phyloP scores from a whole-genome alignment of 345 rosid genomes.

The Syzygium aromaticum region DNA sequence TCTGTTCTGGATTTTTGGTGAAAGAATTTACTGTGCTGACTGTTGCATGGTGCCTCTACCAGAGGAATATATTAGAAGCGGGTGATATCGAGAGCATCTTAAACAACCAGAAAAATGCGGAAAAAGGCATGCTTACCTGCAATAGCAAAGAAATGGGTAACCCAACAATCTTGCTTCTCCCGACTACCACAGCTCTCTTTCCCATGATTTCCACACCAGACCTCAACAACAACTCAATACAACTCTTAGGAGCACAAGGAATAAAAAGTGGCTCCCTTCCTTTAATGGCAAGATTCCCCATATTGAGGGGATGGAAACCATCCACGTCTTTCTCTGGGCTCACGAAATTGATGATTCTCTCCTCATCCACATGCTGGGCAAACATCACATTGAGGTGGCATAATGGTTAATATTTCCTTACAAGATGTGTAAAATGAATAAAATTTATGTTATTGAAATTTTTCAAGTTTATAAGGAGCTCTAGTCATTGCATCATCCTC shows the following conservation, averaged over 20 bases:
- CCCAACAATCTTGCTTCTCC: slow-evolving; percentile 27
- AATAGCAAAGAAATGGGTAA: slow-evolving; percentile 17
- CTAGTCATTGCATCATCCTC: not conserved
- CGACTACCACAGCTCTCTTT: slow-evolving; percentile 20
- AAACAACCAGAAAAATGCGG: not conserved
- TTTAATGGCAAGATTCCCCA: slow-evolving; percentile 27
- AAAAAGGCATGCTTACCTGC: slow-evolving; percentile 9
- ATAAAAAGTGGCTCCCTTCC: slow-evolving; percentile 28
- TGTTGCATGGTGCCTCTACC: slow-evolving; percentile 25
- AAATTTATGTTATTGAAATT: not conserved
- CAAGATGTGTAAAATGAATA: not conserved
- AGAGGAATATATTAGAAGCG: not conserved
- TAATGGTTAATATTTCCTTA: not conserved
- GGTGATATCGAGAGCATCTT: not conserved
- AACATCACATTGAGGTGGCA: not conserved
- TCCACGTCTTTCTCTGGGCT: slow-evolving; percentile 27
- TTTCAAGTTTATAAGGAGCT: not conserved
- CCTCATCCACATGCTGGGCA: slow-evolving; percentile 18
- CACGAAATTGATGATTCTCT: slow-evolving; percentile 7
- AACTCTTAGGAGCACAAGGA: slow-evolving; percentile 23
- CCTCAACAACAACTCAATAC: slow-evolving; percentile 21
- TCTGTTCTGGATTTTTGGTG: slow-evolving; percentile 14
- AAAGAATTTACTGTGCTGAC: slow-evolving; percentile 16
- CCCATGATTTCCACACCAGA: slow-evolving; percentile 20
- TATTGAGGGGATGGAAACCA: slow-evolving; percentile 27